Base-by-base conservation (phyloP, 202 grass and related monocot species). In the Hordeum pubiflorum region DNA sequence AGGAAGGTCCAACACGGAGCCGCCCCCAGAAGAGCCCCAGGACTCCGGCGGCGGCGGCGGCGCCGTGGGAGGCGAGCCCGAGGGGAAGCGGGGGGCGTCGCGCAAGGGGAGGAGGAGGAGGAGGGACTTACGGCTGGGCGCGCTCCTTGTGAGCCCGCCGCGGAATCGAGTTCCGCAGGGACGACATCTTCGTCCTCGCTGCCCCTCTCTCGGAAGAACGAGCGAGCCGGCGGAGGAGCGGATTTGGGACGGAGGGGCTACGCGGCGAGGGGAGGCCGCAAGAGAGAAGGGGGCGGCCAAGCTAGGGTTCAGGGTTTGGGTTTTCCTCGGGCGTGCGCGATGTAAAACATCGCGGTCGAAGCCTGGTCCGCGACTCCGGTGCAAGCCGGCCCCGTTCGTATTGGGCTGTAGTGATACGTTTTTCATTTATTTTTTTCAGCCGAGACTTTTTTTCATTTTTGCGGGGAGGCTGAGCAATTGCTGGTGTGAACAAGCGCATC, bases 91-190 rank as follows among this genome's bases (percentile, higher is more conserved):
- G 26, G 65, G 9, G 48, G 17, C 46, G 17, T 34, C 69, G 14
- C 57, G 44, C 27, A 9, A 52, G 15, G 15, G 15, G 69, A 9
- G 9, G 10, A 27, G 34, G 36, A 40, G 74, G 34, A 20, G 41
- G 80, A 13, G 58, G 57, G 31, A 90, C 96, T 90, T 80, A 98
- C 92, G 88, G 96, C 77, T 98, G 96, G 33, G 96, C 52, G 32
- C 96, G 92, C 83, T 98, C 96, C 86, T 95, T 95, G 87, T 98
- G 96, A 70, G 96, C 85, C 31, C 86, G 81, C 71, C 96, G 76
- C 68, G 89, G 83, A 76, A 99, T 81, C 20, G 96, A 90, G 72
- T 99, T 99, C 78, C 92, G 91, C 77, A 98, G 81, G 40, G 96
- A 95, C 75, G 92, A 98, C 96, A 98, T 98, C 40, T 69, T 67